Base-by-base conservation (phyloP, 2,329 filamentous ascomycete species). In the Fusarium pseudonygamai region DNA sequence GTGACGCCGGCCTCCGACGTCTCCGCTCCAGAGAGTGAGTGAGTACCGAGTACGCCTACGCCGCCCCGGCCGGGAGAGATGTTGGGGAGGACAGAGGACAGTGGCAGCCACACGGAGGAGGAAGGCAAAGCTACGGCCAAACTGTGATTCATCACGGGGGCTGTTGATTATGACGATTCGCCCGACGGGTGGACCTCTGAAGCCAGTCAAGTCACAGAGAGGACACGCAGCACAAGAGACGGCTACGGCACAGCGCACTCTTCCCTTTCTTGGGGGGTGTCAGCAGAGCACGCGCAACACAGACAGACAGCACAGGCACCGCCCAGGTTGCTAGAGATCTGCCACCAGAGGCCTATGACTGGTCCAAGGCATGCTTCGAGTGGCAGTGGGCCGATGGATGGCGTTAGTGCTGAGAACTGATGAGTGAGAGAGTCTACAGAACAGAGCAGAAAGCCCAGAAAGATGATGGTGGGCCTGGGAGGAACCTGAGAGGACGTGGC, bases 381-480 rank as follows among this genome's bases (percentile, higher is more conserved):
- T 67, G 76, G 69, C 37, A 74, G 76, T 78, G 76, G 76, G 75
- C 47, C 71, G 76, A 78, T 75, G 76, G 73, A 78, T 78, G 75
- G 77, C 74, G 75, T 80, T 80, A 78, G 79, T 78, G 75, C 76
- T 76, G 77, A 77, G 73, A 67, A 67, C 62, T 37, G 47, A 57
- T 46, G 59, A 56, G 46, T 30, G 45, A 52, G 43, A 52, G 43
- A 67, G 49, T 65, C 63, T 56, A 40, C 45, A 58, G 26, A 65
- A 36, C 47, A 43, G 49, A 52, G 26, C 46, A 71, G 66, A 42
- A 61, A 61, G 61, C 45, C 66, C 55, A 39, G 74, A 76, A 55
- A 72, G 72, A 74, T 49, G 72, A 75, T 71, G 70, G 67, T 69
- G 75, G 75, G 62, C 45, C 62, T 43, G 49, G 50, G 69, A 64